phyloP scores from a whole-genome alignment of 2,329 filamentous ascomycete genomes.

The Cladosporium sp. region DNA sequence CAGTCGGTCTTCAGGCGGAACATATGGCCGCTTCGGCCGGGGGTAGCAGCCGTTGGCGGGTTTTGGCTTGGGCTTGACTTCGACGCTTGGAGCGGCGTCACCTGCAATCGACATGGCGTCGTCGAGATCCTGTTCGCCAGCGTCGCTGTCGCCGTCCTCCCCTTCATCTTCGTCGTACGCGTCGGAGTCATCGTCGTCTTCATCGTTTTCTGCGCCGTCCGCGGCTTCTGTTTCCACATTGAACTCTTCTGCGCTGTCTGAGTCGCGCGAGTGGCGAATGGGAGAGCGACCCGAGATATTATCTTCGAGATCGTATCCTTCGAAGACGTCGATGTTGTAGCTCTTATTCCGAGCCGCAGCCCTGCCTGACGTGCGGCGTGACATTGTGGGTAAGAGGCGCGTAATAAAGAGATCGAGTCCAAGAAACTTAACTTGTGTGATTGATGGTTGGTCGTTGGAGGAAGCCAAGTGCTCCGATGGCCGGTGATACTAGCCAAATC shows the following conservation, averaged over 20 bases:
- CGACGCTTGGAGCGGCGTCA: constrained; percentile 8
- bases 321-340: constrained; percentile 34
- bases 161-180: constrained; percentile 30
- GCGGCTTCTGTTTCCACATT: constrained; percentile 28
- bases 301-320: constrained; percentile 29
- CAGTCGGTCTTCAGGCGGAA: constrained; percentile 13
- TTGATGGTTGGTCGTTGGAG: background rate
- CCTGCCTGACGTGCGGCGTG: constrained; percentile 20
- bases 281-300: constrained; percentile 5
- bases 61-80: background rate
- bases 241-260: constrained; percentile 30
- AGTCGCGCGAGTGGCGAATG: constrained; percentile 2
- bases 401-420: constrained; percentile 3
- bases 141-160: constrained; percentile 28
- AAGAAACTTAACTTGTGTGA: constrained; percentile 11
- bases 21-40: background rate
- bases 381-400: constrained; percentile 8
- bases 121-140: constrained; percentile 34
- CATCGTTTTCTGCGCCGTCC: constrained; percentile 31
- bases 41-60: background rate
- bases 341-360: constrained; percentile 21
- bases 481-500: too few relatives aligned
- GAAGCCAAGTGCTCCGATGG: too few relatives aligned
- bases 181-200: constrained; percentile 35
- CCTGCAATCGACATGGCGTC: constrained; percentile 25